phyloP scores from a whole-genome alignment of 768 basidiomycete genomes.

The Trametes meyenii region DNA sequence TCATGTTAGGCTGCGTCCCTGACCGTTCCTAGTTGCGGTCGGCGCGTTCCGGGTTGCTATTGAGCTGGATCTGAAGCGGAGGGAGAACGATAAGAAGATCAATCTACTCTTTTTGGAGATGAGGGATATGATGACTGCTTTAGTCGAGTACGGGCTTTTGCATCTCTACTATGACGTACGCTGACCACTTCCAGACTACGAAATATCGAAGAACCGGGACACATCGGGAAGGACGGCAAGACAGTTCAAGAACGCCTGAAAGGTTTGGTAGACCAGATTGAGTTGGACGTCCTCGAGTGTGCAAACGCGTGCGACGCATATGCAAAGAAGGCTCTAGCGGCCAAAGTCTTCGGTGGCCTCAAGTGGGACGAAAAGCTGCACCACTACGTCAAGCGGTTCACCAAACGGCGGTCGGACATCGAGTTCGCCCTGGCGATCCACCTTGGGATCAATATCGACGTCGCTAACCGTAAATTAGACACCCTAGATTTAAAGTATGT shows the following conservation, averaged over 20 bases:
- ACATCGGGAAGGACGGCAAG: slow-evolving; percentile 37
- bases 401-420: slow-evolving; percentile 31
- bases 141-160: slow-evolving; percentile 44
- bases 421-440: slow-evolving; percentile 36
- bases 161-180: background rate
- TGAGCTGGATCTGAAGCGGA: slow-evolving; percentile 50
- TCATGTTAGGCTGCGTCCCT: background rate
- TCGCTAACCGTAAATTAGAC: slow-evolving; percentile 23
- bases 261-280: slow-evolving; percentile 31
- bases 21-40: slow-evolving; percentile 42
- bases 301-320: slow-evolving; percentile 39
- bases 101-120: slow-evolving; percentile 51
- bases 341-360: slow-evolving; percentile 32
- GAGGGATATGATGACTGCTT: slow-evolving; percentile 51
- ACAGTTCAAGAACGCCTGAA: slow-evolving; percentile 40
- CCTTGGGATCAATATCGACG: slow-evolving; percentile 31
- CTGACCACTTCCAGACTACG: slow-evolving; percentile 32
- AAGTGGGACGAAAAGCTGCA: slow-evolving; percentile 34
- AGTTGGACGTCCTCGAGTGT: slow-evolving; percentile 36
- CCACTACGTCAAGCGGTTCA: slow-evolving; percentile 31
- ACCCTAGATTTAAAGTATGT: slow-evolving; percentile 15
- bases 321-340: slow-evolving; percentile 33
- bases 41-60: slow-evolving; percentile 53
- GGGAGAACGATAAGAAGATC: slow-evolving; percentile 56
- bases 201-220: slow-evolving; percentile 34